Evolutionary conservation across 352 stramenopile genomes (phyloP).

Genomic region (Globisporangium emineosum): DNA sequence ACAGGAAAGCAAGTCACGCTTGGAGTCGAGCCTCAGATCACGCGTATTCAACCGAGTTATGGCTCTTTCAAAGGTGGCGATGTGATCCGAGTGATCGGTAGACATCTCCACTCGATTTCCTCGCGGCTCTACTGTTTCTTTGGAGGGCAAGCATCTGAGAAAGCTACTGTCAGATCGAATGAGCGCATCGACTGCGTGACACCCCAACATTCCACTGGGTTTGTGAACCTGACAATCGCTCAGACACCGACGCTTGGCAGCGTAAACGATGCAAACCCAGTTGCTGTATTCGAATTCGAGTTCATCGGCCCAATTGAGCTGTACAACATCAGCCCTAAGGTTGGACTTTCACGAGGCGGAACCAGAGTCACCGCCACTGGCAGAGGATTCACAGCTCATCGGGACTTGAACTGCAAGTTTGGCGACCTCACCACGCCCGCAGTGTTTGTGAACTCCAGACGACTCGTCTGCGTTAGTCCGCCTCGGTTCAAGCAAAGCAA

Average conservation of each 20-base stretch:
- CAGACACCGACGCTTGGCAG: not conserved
- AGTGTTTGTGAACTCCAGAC: conserved; percentile 26
- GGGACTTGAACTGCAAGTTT: conserved; percentile 35
- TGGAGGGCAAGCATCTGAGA: conserved; percentile 8
- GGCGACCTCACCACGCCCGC: conserved; percentile 21
- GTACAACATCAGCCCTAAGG: conserved; percentile 12
- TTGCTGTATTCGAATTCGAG: conserved; percentile 31
- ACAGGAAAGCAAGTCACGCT: conserved; percentile 26
- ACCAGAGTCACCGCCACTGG: conserved; percentile 24
- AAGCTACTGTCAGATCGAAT: conserved; percentile 11
- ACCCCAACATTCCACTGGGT: conserved; percentile 22
- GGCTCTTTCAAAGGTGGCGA: conserved; percentile 31
- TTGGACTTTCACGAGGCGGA: conserved; percentile 30
- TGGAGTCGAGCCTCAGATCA: conserved; percentile 13
- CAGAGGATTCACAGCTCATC: conserved; percentile 35
- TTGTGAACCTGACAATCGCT: conserved; percentile 22
- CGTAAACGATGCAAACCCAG: not conserved
- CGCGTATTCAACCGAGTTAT: conserved; percentile 19
- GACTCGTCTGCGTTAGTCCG: conserved; percentile 28
- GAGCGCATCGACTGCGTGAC: conserved; percentile 26
- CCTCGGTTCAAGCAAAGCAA: conserved; percentile 22
- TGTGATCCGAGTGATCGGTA: conserved; percentile 23
- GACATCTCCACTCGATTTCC: conserved; percentile 16
- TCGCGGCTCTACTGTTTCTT: conserved; percentile 33
- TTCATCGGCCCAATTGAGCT: conserved; percentile 39